phyloP scores from a whole-genome alignment of 352 stramenopile species.

The Elongisporangium anandrum region DNA sequence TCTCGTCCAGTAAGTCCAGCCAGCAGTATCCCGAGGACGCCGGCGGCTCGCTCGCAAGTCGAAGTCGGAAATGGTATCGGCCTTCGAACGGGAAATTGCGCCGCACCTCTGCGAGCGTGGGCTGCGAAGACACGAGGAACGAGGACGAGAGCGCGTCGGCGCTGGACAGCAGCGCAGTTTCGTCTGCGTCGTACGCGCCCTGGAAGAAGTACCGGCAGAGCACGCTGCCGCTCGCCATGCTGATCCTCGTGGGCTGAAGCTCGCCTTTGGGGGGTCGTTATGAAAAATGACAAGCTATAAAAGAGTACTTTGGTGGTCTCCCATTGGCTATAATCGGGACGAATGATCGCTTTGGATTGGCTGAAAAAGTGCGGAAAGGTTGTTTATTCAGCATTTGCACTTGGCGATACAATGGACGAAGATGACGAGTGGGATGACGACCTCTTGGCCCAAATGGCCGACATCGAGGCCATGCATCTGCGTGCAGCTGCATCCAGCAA shows the following conservation, averaged over 20 bases:
- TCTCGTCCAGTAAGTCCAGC: conserved; percentile 64
- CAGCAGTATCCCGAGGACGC: conserved; percentile 50
- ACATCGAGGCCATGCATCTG: conserved; percentile 50
- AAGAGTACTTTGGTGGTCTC: neutral
- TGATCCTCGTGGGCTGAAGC: neutral
- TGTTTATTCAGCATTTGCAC: neutral
- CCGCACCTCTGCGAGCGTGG: conserved; percentile 58
- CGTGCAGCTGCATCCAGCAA: conserved; percentile 6
- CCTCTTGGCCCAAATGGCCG: conserved; percentile 60
- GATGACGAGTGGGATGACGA: conserved; percentile 86
- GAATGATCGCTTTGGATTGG: conserved; percentile 4
- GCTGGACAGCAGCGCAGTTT: conserved; percentile 9
- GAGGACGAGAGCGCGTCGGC: conserved; percentile 47
- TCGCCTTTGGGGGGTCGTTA: neutral
- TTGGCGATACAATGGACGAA: conserved; percentile 2
- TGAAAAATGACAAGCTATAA: neutral
- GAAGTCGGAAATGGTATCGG: conserved; percentile 73
- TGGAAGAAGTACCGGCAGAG: conserved; percentile 86
- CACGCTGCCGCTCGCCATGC: conserved; percentile 22
- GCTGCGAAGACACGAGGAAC: conserved; percentile 55
- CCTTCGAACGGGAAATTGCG: conserved; percentile 78
- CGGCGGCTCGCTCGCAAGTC: conserved; percentile 17
- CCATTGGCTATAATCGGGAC: neutral
- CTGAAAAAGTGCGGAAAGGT: conserved; percentile 4
- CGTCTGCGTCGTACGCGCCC: conserved; percentile 15